Evolutionary conservation across 2,329 filamentous ascomycete genomes (phyloP).

Genomic region (Emergomyces africanus): DNA sequence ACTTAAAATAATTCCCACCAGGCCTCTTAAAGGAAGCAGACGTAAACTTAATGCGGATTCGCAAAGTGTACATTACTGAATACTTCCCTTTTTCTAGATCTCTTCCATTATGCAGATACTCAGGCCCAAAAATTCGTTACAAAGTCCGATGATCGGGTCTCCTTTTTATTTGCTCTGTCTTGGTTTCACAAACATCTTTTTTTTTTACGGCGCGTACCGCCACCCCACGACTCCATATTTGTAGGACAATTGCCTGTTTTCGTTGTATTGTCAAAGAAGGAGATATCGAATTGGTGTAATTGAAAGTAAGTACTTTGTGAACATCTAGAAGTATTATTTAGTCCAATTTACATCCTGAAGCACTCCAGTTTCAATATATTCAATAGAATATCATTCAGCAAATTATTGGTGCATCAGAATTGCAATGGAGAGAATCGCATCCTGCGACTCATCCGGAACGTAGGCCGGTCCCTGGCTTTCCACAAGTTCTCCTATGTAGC

Average conservation of each 20-base stretch:
- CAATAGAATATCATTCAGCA: neutral
- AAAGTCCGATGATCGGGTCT: neutral
- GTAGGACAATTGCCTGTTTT: neutral
- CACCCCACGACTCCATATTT: neutral
- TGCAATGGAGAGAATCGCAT: neutral
- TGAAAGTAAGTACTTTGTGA: neutral
- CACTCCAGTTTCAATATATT: neutral
- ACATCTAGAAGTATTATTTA: neutral
- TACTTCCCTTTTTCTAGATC: neutral
- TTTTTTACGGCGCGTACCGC: neutral
- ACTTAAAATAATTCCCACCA: neutral
- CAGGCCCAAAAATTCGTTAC: neutral
- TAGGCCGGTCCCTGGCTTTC: neutral
- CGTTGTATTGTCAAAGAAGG: neutral
- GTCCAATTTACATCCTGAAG: neutral
- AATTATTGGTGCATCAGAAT: neutral
- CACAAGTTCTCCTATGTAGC: neutral
- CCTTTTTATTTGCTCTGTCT: too few species aligned
- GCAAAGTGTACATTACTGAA: neutral
- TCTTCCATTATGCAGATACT: neutral
- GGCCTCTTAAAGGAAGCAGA: neutral
- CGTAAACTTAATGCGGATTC: neutral
- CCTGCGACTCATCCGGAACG: neutral
- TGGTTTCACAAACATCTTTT: too few species aligned
- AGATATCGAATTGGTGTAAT: neutral